Evolutionary conservation across 208 protist genomes (phyloP), one percentile per base, ranked within the genome.

Genomic region (Trypanosomatidae sp.): DNA sequence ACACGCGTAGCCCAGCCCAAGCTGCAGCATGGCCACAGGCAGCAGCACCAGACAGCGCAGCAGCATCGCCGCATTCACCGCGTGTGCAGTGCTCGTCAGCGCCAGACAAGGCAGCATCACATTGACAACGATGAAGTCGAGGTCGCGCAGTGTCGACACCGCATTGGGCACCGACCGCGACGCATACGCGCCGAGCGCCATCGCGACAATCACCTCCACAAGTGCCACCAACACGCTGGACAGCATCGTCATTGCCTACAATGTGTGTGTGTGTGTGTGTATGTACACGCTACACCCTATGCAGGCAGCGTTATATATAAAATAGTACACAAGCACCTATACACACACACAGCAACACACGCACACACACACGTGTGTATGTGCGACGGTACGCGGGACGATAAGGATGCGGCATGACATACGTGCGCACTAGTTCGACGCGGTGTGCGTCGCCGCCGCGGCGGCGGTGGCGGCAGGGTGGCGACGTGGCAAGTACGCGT

Each of bases 131-230:
- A 91, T 28, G 33, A 71, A 82, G 41, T 66, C 68, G 28, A 87
- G 82, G 49, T 84, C 74, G 19, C 66, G 61, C 18, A 86, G 51
- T 11, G 74, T 85, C 4, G 51, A 57, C 1, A 18, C 20, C 23
- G 53, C 53, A 40, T 68, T 49, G 1, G 82, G 82, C 39, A 91
- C 78, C 16, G 53, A 68, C 19, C 44, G 49, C 18, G 65, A 68
- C 22, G 64, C 67, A 33, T 69, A 44, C 26, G 74, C 67, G 43
- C 82, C 77, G 26, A 87, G 48, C 18, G 81, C 58, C 15, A 91
- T 70, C 18, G 82, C 66, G 18, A 91, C 55, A 39, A 87, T 67
- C 32, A 91, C 77, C 51, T 87, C 80, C 43, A 61, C 43, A 18
- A 87, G 71, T 15, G 82, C 82, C 13, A 69, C 32, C 26, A 87